A percentile compares a stretch with the other conserved stretches of the same genome.
Conservation (phyloP, 2,329 filamentous ascomycete genomes). For the Purpureocillium lavendulum region DNA sequence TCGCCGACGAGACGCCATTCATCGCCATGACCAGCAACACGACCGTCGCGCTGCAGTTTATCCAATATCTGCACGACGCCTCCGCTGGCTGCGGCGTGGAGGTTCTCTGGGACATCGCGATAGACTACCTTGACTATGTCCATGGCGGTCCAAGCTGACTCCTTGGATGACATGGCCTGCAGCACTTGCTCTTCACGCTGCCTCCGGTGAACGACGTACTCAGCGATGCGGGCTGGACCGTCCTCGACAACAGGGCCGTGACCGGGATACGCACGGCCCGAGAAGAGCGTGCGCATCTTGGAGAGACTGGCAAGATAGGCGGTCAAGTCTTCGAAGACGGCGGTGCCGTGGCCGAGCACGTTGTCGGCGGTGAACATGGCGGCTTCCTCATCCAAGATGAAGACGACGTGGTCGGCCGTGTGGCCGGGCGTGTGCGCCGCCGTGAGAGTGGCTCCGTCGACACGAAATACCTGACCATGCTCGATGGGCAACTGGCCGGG, state of each 20-base stretch:
- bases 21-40: constrained; percentile 36
- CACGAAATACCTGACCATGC: constrained; percentile 45
- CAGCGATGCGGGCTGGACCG: constrained; percentile 60
- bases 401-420: constrained; percentile 72
- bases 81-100: constrained; percentile 67
- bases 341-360: constrained; percentile 77
- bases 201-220: constrained; percentile 77
- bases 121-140: constrained; percentile 89
- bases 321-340: constrained; percentile 71
- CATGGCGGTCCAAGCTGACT: constrained; percentile 55
- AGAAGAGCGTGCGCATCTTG: constrained; percentile 58
- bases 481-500: constrained; percentile 33
- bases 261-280: constrained; percentile 72
- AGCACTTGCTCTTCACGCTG: constrained; percentile 74
- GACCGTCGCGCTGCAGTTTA: constrained; percentile 71
- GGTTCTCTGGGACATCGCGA: constrained; percentile 62
- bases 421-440: constrained; percentile 61
- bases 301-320: constrained; percentile 62
- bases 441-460: constrained; percentile 56
- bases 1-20: constrained; percentile 15
- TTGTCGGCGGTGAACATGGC: constrained; percentile 87
- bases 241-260: constrained; percentile 75
- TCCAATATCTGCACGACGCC: constrained; percentile 71
- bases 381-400: constrained; percentile 69
- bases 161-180: constrained; percentile 44